phyloP scores from a whole-genome alignment of 768 basidiomycete species.

The Panaeolus papilionaceus region DNA sequence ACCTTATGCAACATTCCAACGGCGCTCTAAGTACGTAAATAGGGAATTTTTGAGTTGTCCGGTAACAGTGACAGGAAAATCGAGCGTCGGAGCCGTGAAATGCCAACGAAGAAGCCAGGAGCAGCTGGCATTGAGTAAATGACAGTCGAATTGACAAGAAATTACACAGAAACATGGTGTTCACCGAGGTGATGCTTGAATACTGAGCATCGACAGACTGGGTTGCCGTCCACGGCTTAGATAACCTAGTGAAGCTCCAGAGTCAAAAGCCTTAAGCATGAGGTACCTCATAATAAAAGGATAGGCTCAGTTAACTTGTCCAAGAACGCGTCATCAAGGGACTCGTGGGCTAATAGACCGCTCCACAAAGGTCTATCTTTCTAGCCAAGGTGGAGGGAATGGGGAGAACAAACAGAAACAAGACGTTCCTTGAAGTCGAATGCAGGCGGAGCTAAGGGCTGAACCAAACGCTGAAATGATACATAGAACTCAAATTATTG shows the following conservation, averaged over 20 bases:
- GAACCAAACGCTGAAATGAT: slow-evolving; percentile 4
- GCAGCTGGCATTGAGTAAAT: neutral
- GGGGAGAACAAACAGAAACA: neutral
- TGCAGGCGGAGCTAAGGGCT: neutral
- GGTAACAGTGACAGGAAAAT: neutral
- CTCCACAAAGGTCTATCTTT: neutral
- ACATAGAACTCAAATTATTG: neutral
- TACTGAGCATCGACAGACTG: neutral
- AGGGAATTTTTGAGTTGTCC: neutral
- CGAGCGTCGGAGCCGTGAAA: slow-evolving; percentile 3
- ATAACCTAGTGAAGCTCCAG: neutral
- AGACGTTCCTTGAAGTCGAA: neutral
- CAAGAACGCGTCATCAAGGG: neutral
- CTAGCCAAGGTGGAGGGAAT: neutral
- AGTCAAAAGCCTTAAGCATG: slow-evolving; percentile 2
- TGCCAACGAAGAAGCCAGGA: neutral
- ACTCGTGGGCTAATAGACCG: neutral
- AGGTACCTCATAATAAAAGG: neutral
- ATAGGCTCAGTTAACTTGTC: neutral
- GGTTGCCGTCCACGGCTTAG: neutral
- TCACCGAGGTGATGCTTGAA: neutral
- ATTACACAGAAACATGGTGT: neutral
- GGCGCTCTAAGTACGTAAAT: slow-evolving; percentile 2
- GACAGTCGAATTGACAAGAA: neutral
- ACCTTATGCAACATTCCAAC: slow-evolving; percentile 8